A percentile compares a stretch with the other conserved stretches of the same genome.
Conservation (phyloP, 2,329 filamentous ascomycete genomes). For the Westerdykella ornata region DNA sequence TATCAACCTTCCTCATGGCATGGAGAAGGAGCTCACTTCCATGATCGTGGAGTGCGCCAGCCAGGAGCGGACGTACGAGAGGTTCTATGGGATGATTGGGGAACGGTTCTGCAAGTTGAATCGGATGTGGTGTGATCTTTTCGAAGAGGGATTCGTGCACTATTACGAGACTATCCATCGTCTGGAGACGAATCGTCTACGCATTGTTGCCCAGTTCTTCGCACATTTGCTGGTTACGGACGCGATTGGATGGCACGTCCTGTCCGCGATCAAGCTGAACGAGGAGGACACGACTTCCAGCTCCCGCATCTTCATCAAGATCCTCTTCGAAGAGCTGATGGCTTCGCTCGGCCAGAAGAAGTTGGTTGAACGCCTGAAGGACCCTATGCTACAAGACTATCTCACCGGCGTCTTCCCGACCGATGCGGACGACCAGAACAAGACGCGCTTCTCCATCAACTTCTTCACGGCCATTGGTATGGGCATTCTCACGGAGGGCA, state of each 20-base stretch:
- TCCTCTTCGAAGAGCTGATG: slow-evolving; percentile 84
- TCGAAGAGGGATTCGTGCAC: slow-evolving; percentile 80
- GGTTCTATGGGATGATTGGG: slow-evolving; percentile 91
- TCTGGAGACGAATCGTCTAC: slow-evolving; percentile 88
- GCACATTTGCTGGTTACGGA: slow-evolving; percentile 84
- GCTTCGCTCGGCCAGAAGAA: slow-evolving; percentile 81
- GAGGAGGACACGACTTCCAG: slow-evolving; percentile 96
- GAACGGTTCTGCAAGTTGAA: slow-evolving; percentile 96
- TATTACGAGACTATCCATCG: slow-evolving; percentile 98
- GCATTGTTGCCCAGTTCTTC: slow-evolving; percentile 93
- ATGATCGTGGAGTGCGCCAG: slow-evolving; percentile 98
- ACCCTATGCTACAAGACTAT: slow-evolving; percentile 63
- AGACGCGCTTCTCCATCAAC: slow-evolving; percentile 96
- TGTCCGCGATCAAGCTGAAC: slow-evolving; percentile 80
- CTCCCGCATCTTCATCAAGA: slow-evolving; percentile 97
- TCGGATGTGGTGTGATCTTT: slow-evolving; percentile 86
- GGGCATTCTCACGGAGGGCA: slow-evolving; percentile 88
- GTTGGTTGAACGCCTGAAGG: slow-evolving; percentile 71
- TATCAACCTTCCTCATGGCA: slow-evolving; percentile 75
- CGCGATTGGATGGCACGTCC: slow-evolving; percentile 84
- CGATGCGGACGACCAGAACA: slow-evolving; percentile 71
- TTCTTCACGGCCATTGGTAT: slow-evolving; percentile 98
- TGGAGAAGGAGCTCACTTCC: slow-evolving; percentile 83
- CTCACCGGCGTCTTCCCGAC: slow-evolving; percentile 83
- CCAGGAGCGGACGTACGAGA: slow-evolving; percentile 93